A percentile compares a stretch with the other conserved stretches of the same genome.
These are phyloP conservation scores for Aspergillus cristatus DNA, from an alignment of 495 filamentous ascomycete species.

Conservation along the genomic window DNA sequence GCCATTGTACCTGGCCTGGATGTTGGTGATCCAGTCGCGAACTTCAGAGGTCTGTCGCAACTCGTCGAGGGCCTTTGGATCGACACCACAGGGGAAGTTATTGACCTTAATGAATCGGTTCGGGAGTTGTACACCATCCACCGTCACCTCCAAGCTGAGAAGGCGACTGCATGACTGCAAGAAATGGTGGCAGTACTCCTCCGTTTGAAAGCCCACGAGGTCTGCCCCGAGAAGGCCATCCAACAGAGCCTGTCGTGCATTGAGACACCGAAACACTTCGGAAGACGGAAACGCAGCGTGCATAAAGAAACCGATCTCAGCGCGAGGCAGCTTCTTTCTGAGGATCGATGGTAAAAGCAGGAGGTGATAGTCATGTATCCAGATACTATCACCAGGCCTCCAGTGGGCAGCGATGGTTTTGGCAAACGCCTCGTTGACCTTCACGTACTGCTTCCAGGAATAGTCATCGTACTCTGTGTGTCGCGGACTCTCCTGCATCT, in stretches of 20 bases:
- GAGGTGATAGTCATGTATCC: conserved; percentile 89
- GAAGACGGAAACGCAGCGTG: conserved; percentile 89
- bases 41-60: conserved; percentile 61
- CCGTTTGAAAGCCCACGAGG: conserved; percentile 81
- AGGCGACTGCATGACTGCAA: conserved; percentile 82
- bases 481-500: conserved; percentile 87
- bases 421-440: conserved; percentile 79
- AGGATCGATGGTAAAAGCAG: conserved; percentile 73
- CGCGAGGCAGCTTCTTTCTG: conserved; percentile 65
- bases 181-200: conserved; percentile 87
- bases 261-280: conserved; percentile 81
- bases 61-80: conserved; percentile 58
- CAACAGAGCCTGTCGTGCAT: conserved; percentile 64
- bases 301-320: conserved; percentile 86
- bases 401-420: conserved; percentile 75
- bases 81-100: conserved; percentile 34
- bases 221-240: conserved; percentile 85
- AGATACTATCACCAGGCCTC: conserved; percentile 77
- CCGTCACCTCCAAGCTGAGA: conserved; percentile 67
- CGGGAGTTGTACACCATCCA: conserved; percentile 69
- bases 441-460: conserved; percentile 86
- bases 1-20: conserved; percentile 61
- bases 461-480: conserved; percentile 91
- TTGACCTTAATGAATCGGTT: conserved; percentile 76
- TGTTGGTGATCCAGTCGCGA: conserved; percentile 59